Conservation (phyloP, 2,329 filamentous ascomycete species). For the Exophiala alcalophila region DNA sequence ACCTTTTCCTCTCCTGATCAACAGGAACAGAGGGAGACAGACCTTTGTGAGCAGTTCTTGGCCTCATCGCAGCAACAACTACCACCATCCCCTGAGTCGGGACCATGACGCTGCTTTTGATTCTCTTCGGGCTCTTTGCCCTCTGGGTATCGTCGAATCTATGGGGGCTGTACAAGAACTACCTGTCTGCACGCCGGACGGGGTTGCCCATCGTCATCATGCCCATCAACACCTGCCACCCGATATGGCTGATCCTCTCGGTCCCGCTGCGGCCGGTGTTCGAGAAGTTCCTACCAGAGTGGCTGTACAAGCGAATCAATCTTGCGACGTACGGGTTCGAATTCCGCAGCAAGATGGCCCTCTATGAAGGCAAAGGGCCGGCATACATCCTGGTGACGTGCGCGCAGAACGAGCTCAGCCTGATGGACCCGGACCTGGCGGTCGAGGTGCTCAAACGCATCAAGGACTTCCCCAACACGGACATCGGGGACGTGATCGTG, state of each 20-base stretch:
- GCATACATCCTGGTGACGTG: constrained; percentile 36
- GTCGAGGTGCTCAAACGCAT: constrained; percentile 35
- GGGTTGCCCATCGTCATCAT: constrained; percentile 32
- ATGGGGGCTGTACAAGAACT: constrained; percentile 26
- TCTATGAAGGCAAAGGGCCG: constrained; percentile 33
- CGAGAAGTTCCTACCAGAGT: constrained; percentile 31
- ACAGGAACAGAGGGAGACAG: no score
- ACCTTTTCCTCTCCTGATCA: no score
- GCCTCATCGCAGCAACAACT: no score
- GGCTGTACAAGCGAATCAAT: constrained; percentile 31
- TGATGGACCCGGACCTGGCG: constrained; percentile 36
- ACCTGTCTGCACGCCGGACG: constrained; percentile 30
- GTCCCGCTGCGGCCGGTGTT: constrained; percentile 28
- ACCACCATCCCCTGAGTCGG: no score
- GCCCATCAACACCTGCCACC: constrained; percentile 29
- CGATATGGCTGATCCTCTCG: constrained; percentile 33
- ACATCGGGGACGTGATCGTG: constrained; percentile 33
- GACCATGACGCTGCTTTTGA: constrained; percentile 13
- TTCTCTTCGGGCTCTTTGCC: constrained; percentile 2
- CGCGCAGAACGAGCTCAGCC: constrained; percentile 28
- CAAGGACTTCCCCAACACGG: constrained; percentile 38
- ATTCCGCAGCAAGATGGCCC: constrained; percentile 31
- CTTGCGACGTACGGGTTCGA: constrained; percentile 37
- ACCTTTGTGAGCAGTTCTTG: no score
- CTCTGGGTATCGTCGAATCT: constrained; percentile 14